Evolutionary conservation across 1,284 basidiomycete species (phyloP).

Genomic region (Wallemia ichthyophaga): DNA sequence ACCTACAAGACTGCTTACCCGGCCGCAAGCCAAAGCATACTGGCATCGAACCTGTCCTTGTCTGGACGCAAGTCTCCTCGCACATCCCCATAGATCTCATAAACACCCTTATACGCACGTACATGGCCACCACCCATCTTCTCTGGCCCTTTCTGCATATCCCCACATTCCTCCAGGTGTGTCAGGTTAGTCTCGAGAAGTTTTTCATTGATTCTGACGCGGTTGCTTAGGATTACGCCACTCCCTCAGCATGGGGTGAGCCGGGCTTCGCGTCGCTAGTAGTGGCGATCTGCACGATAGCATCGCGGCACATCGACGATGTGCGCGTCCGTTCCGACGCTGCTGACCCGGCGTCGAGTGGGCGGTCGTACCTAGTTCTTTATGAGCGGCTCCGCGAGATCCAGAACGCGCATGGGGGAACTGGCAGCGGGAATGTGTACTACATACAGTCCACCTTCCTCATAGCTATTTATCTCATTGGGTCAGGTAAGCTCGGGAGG

Average conservation of each 20-base stretch:
- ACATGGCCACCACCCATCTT: slow-evolving; percentile 66
- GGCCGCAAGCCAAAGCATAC: slow-evolving; percentile 37
- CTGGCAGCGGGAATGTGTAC: slow-evolving; percentile 26
- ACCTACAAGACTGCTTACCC: slow-evolving; percentile 18
- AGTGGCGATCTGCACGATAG: slow-evolving; percentile 57
- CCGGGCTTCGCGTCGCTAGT: slow-evolving; percentile 72
- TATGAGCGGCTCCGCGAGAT: slow-evolving; percentile 51
- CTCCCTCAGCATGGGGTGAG: slow-evolving; percentile 69
- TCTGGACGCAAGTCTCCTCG: slow-evolving; percentile 42
- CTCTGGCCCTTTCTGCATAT: slow-evolving; percentile 68
- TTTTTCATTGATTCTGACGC: neutral
- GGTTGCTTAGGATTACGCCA: slow-evolving; percentile 41
- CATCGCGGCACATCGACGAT: slow-evolving; percentile 66
- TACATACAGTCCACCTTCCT: slow-evolving; percentile 61
- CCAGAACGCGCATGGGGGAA: slow-evolving; percentile 57
- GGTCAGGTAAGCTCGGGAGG: slow-evolving; percentile 54
- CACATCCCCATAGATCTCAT: slow-evolving; percentile 56
- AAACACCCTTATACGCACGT: slow-evolving; percentile 29
- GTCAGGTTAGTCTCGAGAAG: slow-evolving; percentile 11
- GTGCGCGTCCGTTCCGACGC: slow-evolving; percentile 51
- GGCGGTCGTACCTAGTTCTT: slow-evolving; percentile 67
- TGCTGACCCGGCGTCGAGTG: slow-evolving; percentile 45
- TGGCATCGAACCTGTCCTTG: slow-evolving; percentile 41
- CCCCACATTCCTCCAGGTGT: slow-evolving; percentile 47
- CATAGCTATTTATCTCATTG: slow-evolving; percentile 60